Conservation (phyloP, 495 filamentous ascomycete genomes). For the Podospora comata region DNA sequence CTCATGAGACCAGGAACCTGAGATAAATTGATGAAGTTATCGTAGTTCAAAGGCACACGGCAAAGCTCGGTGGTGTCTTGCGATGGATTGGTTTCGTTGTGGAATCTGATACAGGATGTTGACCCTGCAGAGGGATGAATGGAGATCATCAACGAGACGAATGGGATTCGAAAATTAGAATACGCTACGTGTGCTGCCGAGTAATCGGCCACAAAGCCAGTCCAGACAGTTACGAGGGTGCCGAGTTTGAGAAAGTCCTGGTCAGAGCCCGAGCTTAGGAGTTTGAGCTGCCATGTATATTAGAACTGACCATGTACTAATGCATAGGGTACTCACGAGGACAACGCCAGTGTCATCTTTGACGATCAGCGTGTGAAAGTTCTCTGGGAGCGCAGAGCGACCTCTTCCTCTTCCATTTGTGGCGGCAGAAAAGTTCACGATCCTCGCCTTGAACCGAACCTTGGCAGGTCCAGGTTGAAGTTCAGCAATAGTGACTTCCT, state of each 20-base stretch:
- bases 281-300: slow-evolving; percentile 37
- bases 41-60: slow-evolving; percentile 46
- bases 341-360: slow-evolving; percentile 58
- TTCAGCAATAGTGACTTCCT: slow-evolving; percentile 46
- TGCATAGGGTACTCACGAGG: slow-evolving; percentile 38
- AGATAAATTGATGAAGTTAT: slow-evolving; percentile 26
- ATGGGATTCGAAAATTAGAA: not conserved
- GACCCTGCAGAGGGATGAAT: slow-evolving; percentile 31
- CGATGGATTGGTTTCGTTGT: slow-evolving; percentile 34
- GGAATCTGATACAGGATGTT: slow-evolving; percentile 48
- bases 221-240: slow-evolving; percentile 43
- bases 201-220: slow-evolving; percentile 36
- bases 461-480: slow-evolving; percentile 50
- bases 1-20: slow-evolving; percentile 51
- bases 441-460: slow-evolving; percentile 54
- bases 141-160: slow-evolving; percentile 20
- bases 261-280: slow-evolving; percentile 35
- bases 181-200: not conserved
- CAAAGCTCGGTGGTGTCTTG: slow-evolving; percentile 41
- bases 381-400: slow-evolving; percentile 29
- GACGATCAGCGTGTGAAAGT: slow-evolving; percentile 54
- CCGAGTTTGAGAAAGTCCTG: slow-evolving; percentile 40
- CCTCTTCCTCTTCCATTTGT: slow-evolving; percentile 35
- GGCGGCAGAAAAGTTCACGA: slow-evolving; percentile 56
- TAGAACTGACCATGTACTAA: not conserved